Percentiles rank a stretch among this genome's conserved stretches.
These are phyloP conservation scores for Filobasidium wieringae DNA, from an alignment of 768 basidiomycete genomes.

Conservation along the genomic window DNA sequence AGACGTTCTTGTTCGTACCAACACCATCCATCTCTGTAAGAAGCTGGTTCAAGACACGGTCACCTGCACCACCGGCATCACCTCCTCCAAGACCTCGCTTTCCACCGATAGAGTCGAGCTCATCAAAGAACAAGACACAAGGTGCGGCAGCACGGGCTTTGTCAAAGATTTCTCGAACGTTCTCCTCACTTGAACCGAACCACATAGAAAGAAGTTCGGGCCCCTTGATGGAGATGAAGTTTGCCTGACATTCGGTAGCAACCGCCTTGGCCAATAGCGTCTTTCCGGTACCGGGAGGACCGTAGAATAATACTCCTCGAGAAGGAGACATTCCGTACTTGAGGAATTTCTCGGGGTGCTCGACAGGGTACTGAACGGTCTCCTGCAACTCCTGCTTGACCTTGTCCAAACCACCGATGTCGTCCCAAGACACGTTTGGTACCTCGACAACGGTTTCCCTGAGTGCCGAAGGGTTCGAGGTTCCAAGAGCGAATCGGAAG, in stretches of 20 bases:
- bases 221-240: slow-evolving; percentile 98
- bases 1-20: slow-evolving; percentile 98
- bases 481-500: slow-evolving; percentile 97
- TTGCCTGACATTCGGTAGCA: slow-evolving; percentile 98
- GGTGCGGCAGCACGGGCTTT: slow-evolving; percentile 98
- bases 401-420: slow-evolving; percentile 97
- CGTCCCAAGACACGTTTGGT: slow-evolving; percentile 97
- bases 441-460: slow-evolving; percentile 99
- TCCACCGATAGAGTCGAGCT: slow-evolving; percentile 97
- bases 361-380: slow-evolving; percentile 98
- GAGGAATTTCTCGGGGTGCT: slow-evolving; percentile 99
- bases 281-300: slow-evolving; percentile 99
- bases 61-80: slow-evolving; percentile 91
- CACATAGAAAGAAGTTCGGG: slow-evolving; percentile 97
- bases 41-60: slow-evolving; percentile 81
- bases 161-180: slow-evolving; percentile 98
- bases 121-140: slow-evolving; percentile 99
- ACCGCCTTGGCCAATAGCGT: slow-evolving; percentile 97
- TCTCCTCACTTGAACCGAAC: slow-evolving; percentile 96
- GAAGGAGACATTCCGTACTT: slow-evolving; percentile 99
- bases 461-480: slow-evolving; percentile 93
- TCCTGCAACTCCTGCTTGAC: slow-evolving; percentile 99
- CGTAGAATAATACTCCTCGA: slow-evolving; percentile 99
- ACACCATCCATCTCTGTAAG: slow-evolving; percentile 98
- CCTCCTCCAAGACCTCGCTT: slow-evolving; percentile 71